Evolutionary conservation across 805 yeast genomes (phyloP), one percentile per base, ranked within the genome.

Genomic region (Debaryomyces hansenii): DNA sequence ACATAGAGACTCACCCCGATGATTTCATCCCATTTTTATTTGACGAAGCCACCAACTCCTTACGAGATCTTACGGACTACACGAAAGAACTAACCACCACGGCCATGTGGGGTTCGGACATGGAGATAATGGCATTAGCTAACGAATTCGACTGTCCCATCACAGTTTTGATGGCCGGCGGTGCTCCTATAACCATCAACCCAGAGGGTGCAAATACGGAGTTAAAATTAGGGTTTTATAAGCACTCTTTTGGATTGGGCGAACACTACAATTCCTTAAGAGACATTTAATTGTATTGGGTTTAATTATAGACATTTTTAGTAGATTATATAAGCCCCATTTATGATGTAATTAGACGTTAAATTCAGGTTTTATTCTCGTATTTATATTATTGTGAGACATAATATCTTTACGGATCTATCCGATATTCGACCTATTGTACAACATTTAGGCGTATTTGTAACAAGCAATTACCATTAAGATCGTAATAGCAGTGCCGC

Each of bases 71-170:
- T 24, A 84, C 79, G 33, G 80, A 79, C 18, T 94, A 94, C 62
- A 78, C 88, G 3, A 64, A 71, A 3, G 85, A 83, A 51, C 74
- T 92, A 47, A 86, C 79, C 48, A 72, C 64, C n/a, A 89, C 96
- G 0, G 83, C 96, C 0, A 80, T 87, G 74, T 92, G 99, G 99
- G 99, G 99, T 20, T 94, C 96, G 7, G 97, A 94, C 57, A 72
- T 90, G 72, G 99, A 92, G 69, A 83, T 92, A 15, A 64, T 88
- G 59, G 97, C 97, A 0, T 71, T 91, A 35, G 77, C 95, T 0
- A 76, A 81, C 48, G 80, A 79, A n/a, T 87, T 75, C 56, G 74
- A 84, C 48, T 82, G 87, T 54, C 87, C 90, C 0, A 80, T 92
- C n/a, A 74, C 83, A 40, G 84, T 92, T 9, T 73, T 84, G 68